Base-by-base conservation (phyloP, 108 stramenopile species). In the Skeletonema costatum region DNA sequence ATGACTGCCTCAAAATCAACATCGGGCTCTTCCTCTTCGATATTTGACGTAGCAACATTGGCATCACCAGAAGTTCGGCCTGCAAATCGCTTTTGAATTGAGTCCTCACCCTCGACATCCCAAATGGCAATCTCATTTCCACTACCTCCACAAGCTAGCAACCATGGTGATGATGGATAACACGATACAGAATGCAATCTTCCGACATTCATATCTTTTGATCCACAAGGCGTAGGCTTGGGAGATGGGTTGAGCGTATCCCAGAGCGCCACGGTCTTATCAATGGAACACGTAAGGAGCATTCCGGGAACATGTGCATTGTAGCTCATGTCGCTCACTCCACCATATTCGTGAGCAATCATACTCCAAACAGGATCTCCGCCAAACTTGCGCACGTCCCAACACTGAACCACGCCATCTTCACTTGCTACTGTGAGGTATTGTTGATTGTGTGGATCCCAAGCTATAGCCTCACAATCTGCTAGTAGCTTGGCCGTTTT, bases 251-350 rank as follows among this genome's bases (percentile, higher is more conserved):
- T 77, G 29, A 82, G 73, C 7, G 90, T 89, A 77, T 99, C 97
- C 98, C 98, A 99, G n/a, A 99, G 64, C 33, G 89, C 87, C 53
- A 98, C 97, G 10, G 92, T 93, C 78, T 96, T 96, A 87, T 99
- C 97, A 14, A 87, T 81, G 7, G 95, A 87, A 60, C 89, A 92
- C 3, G 97, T 97, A 32, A 92, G 89, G 73, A 99, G 73, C 87
- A 99, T 87, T 32, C 97, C 97, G 30, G 92, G 90, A 25, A 97
- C 90, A 48, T 77, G 66, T 81, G 80, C 75, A 69, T 92, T 92
- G 21, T 56, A 96, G 32, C 89, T 85, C 12, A 99, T 67, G 74
- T 93, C 91, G 73, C 90, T 92, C 25, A 96, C 86, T 42, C 94
- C 96, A 21, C 96, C 94, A 69, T 79, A 95, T 73, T 93, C 94